Evolutionary conservation across 164 flowering plant species (phyloP), one percentile per base, ranked within the genome.

Genomic region (Umbellularia californica): DNA sequence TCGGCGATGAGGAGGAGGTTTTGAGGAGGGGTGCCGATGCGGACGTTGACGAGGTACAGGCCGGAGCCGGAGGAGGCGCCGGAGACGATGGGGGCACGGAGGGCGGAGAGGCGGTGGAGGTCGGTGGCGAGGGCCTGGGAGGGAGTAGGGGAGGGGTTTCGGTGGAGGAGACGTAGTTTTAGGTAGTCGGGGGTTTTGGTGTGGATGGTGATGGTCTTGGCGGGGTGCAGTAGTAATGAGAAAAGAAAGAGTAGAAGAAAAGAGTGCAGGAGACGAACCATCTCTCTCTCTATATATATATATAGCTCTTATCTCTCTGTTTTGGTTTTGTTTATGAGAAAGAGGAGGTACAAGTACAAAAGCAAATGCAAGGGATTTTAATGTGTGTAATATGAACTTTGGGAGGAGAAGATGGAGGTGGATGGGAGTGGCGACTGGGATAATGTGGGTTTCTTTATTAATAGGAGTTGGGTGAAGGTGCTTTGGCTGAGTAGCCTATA

Each of bases 1-100:
- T 91, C 95, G 35, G 90, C 92, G n/a, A 91, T 85, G 24, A 92
- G 87, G 69, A 83, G 86, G 80, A 93, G 84, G 19, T 63, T 74
- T 63, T 88, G 93, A 0, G 94, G 91, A 1, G 97, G 97, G 24
- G 92, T 77, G 20, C 97, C 97, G 65, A 92, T 52, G 5, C 69
- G 76, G 71, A 92, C 81, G 28, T 82, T 76, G 60, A 88, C 90
- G 72, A 82, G 78, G 77, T 81, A 77, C 69, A 79, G 82, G 30
- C 82, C 81, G 58, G 80, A 78, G 9, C 78, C 82, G 30, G 73
- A 50, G 33, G 85, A 74, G 14, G 85, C 82, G 24, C 81, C 82
- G 12, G 85, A 82, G 50, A 82, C 62, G 5, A 80, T 50, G 27
- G 68, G 74, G n/a, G 74, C 50, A 0, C 74, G 74, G 55, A 72